Base-by-base conservation (phyloP, 179 eudicot genomes). In the Kewa caespitosa region DNA sequence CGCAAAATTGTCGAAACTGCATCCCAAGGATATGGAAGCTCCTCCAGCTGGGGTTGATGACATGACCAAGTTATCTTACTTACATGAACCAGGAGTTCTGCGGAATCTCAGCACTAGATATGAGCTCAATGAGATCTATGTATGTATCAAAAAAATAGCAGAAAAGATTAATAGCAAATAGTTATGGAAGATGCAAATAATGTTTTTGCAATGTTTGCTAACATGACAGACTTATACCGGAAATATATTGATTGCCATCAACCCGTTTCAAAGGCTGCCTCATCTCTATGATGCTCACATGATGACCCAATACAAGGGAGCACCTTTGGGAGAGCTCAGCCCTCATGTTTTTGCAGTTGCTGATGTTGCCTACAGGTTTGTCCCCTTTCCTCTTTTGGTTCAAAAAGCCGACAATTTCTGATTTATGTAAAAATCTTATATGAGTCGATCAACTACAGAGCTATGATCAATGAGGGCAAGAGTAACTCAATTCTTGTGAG, bases 241-340 rank as follows among this genome's bases (percentile, higher is more conserved):
- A 74, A 94, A 94, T 80, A 96, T 94, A 80, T 88, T 96, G 60
- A 96, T 96, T 71, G 98, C 99, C 55, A 96, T 94, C 74, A 96
- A 96, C 78, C 98, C 99, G 34, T 96, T 96, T 76, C 99, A 96
- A 96, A 90, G 92, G 72, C 82, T 96, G 77, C 89, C 98, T 80
- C 98, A 96, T 90, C 85, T 96, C 2, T 96, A 93, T 81, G 88
- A 88, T 85, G 69, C 76, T 70, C 98, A 96, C 84, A 94, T 94
- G 99, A 96, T 96, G 99, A 89, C 90, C 84, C 98, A 96, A 85
- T 96, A 94, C 89, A 96, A 96, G 77, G 98, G 98, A 78, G 97
- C 99, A 39, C 91, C 93, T 38, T 76, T 96, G 55, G 99, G 97
- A 69, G 99, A 96, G 80, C 78, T 96, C 78, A 96, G 94, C 80